Conservation (phyloP, 306 rosid species). For the Vigna radiata region DNA sequence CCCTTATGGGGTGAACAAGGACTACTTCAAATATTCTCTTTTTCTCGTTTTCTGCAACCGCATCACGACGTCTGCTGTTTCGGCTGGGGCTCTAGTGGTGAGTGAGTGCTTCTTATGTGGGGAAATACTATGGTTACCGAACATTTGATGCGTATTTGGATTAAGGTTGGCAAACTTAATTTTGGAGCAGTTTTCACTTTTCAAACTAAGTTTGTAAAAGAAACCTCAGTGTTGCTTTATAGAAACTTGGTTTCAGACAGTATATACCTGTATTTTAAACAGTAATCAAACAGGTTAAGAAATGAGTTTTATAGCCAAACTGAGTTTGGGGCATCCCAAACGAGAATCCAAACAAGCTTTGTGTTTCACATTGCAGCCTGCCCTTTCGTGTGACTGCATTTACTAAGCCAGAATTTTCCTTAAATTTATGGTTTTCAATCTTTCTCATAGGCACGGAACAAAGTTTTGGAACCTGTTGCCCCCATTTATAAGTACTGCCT, state of each 20-base stretch:
- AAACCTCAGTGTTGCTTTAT: too few species aligned
- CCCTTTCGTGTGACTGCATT: slow-evolving; percentile 15
- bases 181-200: too few species aligned
- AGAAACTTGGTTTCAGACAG: too few species aligned
- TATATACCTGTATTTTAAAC: too few species aligned
- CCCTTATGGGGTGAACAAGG: slow-evolving; percentile 39
- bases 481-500: slow-evolving; percentile 38
- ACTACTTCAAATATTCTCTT: slow-evolving; percentile 39
- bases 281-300: too few species aligned
- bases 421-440: slow-evolving; percentile 11
- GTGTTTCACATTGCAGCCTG: neutral
- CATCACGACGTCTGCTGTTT: slow-evolving; percentile 25
- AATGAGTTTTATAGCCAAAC: too few species aligned
- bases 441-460: slow-evolving; percentile 23
- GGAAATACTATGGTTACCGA: neutral
- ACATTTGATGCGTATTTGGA: neutral
- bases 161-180: too few species aligned
- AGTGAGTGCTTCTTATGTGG: slow-evolving; percentile 1
- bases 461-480: slow-evolving; percentile 31
- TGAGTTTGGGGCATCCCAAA: too few species aligned
- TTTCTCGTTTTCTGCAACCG: slow-evolving; percentile 42
- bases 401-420: neutral
- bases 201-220: too few species aligned
- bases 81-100: slow-evolving; percentile 31
- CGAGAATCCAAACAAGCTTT: too few species aligned